Conservation (phyloP, 441 rosid genomes). For the Jatropha podagrica region DNA sequence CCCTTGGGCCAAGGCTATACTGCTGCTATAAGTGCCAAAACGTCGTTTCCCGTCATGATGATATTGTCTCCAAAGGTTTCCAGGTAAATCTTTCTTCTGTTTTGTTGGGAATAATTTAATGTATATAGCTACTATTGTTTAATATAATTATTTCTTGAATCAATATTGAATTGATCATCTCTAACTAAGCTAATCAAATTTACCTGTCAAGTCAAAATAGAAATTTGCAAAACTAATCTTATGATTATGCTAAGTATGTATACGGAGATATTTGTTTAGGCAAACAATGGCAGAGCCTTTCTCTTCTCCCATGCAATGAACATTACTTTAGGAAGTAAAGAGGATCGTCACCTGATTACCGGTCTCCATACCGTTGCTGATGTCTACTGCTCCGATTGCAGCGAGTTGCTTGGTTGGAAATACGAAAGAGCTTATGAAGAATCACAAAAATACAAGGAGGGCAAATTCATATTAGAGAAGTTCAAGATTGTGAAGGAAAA, state of each 20-base stretch:
- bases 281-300: constrained; percentile 54
- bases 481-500: constrained; percentile 46
- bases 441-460: constrained; percentile 64
- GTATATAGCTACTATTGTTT: too few relatives aligned
- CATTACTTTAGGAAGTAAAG: constrained; percentile 40
- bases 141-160: too few relatives aligned
- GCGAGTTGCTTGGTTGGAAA: constrained; percentile 59
- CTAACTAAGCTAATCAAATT: too few relatives aligned
- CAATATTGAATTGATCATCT: too few relatives aligned
- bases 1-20: constrained; percentile 36
- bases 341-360: constrained; percentile 53
- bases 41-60: constrained; percentile 44
- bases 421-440: constrained; percentile 56
- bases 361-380: constrained; percentile 72
- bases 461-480: constrained; percentile 57
- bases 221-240: not conserved
- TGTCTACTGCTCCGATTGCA: constrained; percentile 51
- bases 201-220: not conserved
- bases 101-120: too few relatives aligned
- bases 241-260: not conserved
- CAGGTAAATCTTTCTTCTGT: constrained; percentile 30
- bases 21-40: constrained; percentile 50
- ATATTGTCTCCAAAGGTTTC: constrained; percentile 45
- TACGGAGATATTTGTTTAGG: constrained; percentile 24
- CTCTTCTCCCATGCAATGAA: constrained; percentile 63